Evolutionary conservation across 495 filamentous ascomycete genomes (phyloP), one percentile per base, ranked within the genome.

Genomic region (Hyaloscypha finlandica): DNA sequence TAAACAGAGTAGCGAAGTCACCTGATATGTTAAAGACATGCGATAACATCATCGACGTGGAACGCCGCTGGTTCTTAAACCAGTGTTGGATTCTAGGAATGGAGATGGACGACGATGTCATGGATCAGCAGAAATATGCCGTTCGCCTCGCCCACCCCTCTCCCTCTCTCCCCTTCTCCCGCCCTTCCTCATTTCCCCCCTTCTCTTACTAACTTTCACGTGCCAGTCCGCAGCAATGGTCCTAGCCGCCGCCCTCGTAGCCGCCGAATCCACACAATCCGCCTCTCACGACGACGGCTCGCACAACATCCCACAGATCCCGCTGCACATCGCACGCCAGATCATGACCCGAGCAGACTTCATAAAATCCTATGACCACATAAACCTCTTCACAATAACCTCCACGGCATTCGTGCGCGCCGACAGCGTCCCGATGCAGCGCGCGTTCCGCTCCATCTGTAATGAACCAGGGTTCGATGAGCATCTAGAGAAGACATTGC

Each of bases 91-190:
- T 98, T 67, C 85, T 99, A 11, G 95, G 95, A 19, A 80, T 76
- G 52, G 91, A 92, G 68, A 97, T 97, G 94, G 95, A 99, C 71
- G 95, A 99, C 79, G 95, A 99, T 77, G 95, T 97, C 48, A 98
- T 99, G 95, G 93, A 98, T 73, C 90, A 97, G 78, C 95, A 98
- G 70, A 99, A 99, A 75, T 95, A 90, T 79, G 90, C 94, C 35
- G 89, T 92, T 77, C 76, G 88, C 81, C 25, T 25, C 25, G 25
- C 25, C 25, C 25, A 25, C 39, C 30, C 35, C 52, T 62, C n/a
- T 63, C 45, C 33, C 32, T 30, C 35, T 19, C 31, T 60, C 33
- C 14, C 52, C 48, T 22, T 54, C 20, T 12, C 55, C 55, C 25
- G 25, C 25, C 25, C 25, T 25, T 53, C 8, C 30, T 19, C 35